These are phyloP conservation scores for Xylaria sp. DNA, from an alignment of 2,329 filamentous ascomycete species.

Conservation along the genomic window DNA sequence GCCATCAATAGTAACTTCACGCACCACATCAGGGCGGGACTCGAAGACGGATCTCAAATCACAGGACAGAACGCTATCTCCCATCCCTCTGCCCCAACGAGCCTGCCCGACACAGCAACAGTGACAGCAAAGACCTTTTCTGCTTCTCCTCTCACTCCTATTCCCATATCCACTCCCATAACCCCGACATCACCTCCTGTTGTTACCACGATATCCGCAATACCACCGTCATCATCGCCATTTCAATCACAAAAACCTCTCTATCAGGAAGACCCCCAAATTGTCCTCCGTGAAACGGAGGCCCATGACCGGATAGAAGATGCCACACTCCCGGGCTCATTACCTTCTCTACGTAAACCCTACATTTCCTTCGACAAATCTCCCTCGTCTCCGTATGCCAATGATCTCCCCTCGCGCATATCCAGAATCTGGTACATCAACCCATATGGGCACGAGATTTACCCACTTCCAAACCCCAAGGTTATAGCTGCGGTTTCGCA, in stretches of 20 bases:
- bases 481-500: slow-evolving; percentile 75
- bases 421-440: slow-evolving; percentile 96
- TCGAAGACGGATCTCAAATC: slow-evolving; percentile 80
- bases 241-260: slow-evolving; percentile 41
- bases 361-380: slow-evolving; percentile 85
- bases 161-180: background rate
- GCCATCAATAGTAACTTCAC: slow-evolving; percentile 96
- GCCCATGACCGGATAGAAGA: slow-evolving; percentile 78
- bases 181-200: slow-evolving; percentile 29
- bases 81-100: slow-evolving; percentile 78
- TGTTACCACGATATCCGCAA: slow-evolving; percentile 37
- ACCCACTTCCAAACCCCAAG: slow-evolving; percentile 82
- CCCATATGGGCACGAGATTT: slow-evolving; percentile 96
- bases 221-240: slow-evolving; percentile 41
- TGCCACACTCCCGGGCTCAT: slow-evolving; percentile 81
- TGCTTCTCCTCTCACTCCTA: background rate
- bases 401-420: slow-evolving; percentile 82
- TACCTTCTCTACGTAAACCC: slow-evolving; percentile 81
- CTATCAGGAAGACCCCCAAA: slow-evolving; percentile 15
- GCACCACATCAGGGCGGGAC: slow-evolving; percentile 88
- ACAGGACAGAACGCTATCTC: slow-evolving; percentile 94
- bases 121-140: slow-evolving; percentile 33
- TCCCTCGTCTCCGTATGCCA: background rate
- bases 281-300: slow-evolving; percentile 54
- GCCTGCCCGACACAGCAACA: slow-evolving; percentile 52